phyloP scores from a whole-genome alignment of 2,329 filamentous ascomycete genomes.

The Trichoderma hamatum region DNA sequence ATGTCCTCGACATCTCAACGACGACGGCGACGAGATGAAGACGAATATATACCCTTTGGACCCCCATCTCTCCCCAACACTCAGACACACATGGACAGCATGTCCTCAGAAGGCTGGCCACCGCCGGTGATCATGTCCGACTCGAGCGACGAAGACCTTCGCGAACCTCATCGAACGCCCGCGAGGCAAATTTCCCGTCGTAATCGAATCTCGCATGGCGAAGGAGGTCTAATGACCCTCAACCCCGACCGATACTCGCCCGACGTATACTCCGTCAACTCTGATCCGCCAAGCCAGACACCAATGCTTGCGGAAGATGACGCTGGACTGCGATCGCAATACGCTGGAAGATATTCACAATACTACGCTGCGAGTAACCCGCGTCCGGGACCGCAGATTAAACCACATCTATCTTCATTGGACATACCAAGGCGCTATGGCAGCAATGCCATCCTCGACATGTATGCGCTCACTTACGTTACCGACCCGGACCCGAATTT shows the following conservation, averaged over 20 bases:
- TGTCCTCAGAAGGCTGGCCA: slow-evolving; percentile 21
- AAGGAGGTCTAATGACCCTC: neutral
- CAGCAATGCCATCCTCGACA: slow-evolving; percentile 47
- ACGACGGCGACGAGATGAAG: slow-evolving; percentile 23
- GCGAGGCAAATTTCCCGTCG: slow-evolving; percentile 10
- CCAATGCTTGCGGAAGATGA: slow-evolving; percentile 7
- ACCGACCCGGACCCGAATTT: slow-evolving; percentile 51
- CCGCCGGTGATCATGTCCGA: slow-evolving; percentile 15
- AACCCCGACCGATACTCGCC: slow-evolving; percentile 12
- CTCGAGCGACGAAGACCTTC: slow-evolving; percentile 20
- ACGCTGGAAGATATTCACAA: slow-evolving; percentile 17
- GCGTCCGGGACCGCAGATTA: slow-evolving; percentile 1
- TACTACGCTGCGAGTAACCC: slow-evolving; percentile 13
- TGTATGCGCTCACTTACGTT: slow-evolving; percentile 51
- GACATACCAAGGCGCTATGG: slow-evolving; percentile 45
- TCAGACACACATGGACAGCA: slow-evolving; percentile 17
- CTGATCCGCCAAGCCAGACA: slow-evolving; percentile 14
- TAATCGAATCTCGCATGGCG: neutral
- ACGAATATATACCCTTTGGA: slow-evolving; percentile 24
- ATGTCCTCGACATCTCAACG: slow-evolving; percentile 19
- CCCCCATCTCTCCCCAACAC: slow-evolving; percentile 20
- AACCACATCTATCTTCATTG: slow-evolving; percentile 44
- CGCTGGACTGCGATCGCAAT: slow-evolving; percentile 16
- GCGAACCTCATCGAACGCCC: neutral
- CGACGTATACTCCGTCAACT: slow-evolving; percentile 17